These are phyloP conservation scores for Trichoderma brevicompactum DNA, from an alignment of 2,329 filamentous ascomycete species.

Conservation along the genomic window DNA sequence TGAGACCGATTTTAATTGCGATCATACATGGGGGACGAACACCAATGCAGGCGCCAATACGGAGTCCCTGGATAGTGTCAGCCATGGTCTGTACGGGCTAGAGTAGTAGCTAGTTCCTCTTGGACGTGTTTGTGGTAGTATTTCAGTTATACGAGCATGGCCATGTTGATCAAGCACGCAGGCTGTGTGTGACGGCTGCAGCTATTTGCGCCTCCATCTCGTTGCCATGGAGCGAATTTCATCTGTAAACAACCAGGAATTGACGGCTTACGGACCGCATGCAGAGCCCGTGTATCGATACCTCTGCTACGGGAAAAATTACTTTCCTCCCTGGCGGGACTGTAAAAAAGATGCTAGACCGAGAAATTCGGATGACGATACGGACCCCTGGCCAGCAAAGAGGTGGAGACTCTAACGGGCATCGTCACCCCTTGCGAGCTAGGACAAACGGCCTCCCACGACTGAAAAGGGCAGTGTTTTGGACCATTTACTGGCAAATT, in stretches of 20 bases:
- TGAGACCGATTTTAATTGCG: constrained; percentile 26
- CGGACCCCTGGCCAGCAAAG: constrained; percentile 2
- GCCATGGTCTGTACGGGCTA: background rate
- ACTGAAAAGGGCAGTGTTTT: constrained; percentile 16
- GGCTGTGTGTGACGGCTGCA: background rate
- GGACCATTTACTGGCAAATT: constrained; percentile 12
- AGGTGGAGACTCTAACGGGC: constrained; percentile 13
- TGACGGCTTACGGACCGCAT: constrained; percentile 1
- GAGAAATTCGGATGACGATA: constrained; percentile 14
- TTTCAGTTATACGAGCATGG: background rate
- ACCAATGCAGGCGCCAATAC: constrained; percentile 10
- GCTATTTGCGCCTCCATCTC: background rate
- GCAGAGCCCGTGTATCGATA: background rate
- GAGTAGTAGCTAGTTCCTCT: background rate
- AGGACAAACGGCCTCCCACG: constrained; percentile 16
- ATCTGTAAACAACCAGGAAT: background rate
- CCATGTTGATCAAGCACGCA: no score
- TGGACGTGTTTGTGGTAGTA: background rate
- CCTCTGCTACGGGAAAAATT: background rate
- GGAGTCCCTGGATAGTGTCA: background rate
- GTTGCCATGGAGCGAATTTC: background rate
- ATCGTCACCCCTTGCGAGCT: constrained; percentile 3
- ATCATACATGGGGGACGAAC: constrained; percentile 12
- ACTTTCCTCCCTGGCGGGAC: constrained; percentile 5
- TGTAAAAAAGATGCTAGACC: background rate